Evolutionary conservation across 2,329 filamentous ascomycete species (phyloP), one percentile per base, ranked within the genome.

Genomic region (Tolypocladium album): DNA sequence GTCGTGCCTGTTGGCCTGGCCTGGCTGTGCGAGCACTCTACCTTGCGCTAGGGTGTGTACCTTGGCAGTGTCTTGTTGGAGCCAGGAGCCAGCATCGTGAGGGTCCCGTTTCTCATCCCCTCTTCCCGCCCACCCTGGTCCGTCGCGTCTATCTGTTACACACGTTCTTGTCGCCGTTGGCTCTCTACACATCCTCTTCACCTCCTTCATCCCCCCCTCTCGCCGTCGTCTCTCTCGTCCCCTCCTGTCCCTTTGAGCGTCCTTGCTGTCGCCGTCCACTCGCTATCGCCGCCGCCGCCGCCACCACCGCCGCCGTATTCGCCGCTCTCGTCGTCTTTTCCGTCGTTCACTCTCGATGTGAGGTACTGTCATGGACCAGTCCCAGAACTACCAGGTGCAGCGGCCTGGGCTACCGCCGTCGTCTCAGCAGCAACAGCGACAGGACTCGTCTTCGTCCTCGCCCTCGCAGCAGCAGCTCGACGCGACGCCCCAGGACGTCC

Each of bases 401-500:
- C 69, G 65, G n/a, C 65, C 64, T 52, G 64, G 64, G 1, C 64
- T 66, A 11, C 62, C 67, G 57, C 63, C 63, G 11, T 31, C 50
- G 17, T 53, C 50, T 36, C 64, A 64, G 57, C 66, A 69, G 58
- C 66, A 64, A 56, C 66, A 67, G 53, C 69, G 69, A 58, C 66
- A 66, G 55, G 40, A 60, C 40, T 60, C 55, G 36, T 55, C 61
- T 36, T 60, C 62, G n/a, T 58, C 63, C 6, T 61, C 64, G 45
- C 58, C 59, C 52, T 47, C 63, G 9, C 64, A 66, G 56, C 66
- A 67, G 50, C 68, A 70, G 58, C 63, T 68, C 60, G 72, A 74
- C 47, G 66, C 74, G 47, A 74, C 72, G 27, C 71, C 76, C 20
- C 75, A 77, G 62, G 73, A 78, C 69, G 73, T 78, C 58, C 71